phyloP scores from a whole-genome alignment of 768 basidiomycete species.

The Lyophyllum decastes region DNA sequence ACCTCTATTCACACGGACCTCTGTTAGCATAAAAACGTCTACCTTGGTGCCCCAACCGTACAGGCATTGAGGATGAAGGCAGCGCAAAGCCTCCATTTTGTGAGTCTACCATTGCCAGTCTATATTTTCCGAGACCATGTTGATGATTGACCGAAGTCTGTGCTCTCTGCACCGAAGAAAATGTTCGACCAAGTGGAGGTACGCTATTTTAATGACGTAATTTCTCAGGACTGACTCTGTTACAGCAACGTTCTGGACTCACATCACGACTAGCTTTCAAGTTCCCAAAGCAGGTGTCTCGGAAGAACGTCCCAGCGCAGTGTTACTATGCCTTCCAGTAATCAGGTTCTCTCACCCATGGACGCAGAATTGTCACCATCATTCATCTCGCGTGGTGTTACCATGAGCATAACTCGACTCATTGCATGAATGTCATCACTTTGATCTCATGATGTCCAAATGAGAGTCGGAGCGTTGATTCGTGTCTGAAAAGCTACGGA shows the following conservation, averaged over 20 bases:
- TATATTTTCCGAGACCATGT: neutral
- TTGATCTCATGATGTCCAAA: neutral
- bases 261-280: conserved; percentile 6
- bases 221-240: neutral
- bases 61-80: conserved; percentile 10
- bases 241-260: conserved; percentile 6
- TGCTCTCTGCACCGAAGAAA: neutral
- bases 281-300: conserved; percentile 17
- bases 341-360: conserved; percentile 4
- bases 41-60: neutral
- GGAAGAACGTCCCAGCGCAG: conserved; percentile 14
- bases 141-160: conserved; percentile 5
- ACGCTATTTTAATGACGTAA: neutral
- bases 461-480: neutral
- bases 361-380: neutral
- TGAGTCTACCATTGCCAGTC: neutral
- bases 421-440: neutral
- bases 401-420: neutral
- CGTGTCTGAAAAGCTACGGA: neutral
- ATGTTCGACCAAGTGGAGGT: conserved; percentile 6
- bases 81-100: conserved; percentile 6
- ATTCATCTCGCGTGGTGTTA: neutral
- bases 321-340: conserved; percentile 15
- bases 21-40: conserved; percentile 1
- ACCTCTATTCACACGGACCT: neutral